Conservation (phyloP, 345 rosid genomes). For the Citrus mangshanensis region DNA sequence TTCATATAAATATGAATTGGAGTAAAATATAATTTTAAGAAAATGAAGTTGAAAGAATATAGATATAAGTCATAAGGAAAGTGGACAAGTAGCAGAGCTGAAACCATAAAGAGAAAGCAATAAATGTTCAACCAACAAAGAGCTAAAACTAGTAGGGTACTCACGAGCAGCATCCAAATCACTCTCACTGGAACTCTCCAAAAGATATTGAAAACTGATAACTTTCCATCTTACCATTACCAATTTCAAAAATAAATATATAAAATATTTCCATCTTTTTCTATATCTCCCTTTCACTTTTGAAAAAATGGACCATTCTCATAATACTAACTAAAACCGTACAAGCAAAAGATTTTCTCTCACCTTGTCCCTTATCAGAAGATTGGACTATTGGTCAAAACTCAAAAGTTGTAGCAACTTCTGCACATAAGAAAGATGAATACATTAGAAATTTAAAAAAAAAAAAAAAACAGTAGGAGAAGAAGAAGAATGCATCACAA, state of each 20-base stretch:
- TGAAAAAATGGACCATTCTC: not conserved
- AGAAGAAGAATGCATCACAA: conserved; percentile 34
- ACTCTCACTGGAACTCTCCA: conserved; percentile 38
- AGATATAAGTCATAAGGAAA: conserved; percentile 27
- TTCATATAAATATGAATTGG: conserved; percentile 16
- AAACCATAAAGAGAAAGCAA: conserved; percentile 30
- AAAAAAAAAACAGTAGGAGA: not conserved
- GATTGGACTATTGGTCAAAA: conserved; percentile 28
- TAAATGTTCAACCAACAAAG: conserved; percentile 61
- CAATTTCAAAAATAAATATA: conserved; percentile 16
- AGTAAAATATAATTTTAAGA: not conserved
- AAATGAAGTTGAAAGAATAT: conserved; percentile 18
- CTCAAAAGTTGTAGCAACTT: conserved; percentile 26
- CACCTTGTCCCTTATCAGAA: conserved; percentile 37
- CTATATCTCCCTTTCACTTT: not conserved
- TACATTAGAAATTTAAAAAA: conserved; percentile 11
- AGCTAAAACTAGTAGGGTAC: conserved; percentile 47
- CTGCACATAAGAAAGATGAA: conserved; percentile 28
- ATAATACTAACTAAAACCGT: conserved; percentile 2
- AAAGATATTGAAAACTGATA: conserved; percentile 25
- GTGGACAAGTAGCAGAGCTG: conserved; percentile 22
- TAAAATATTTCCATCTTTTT: not conserved
- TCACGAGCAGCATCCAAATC: conserved; percentile 64
- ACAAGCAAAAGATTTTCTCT: conserved; percentile 23
- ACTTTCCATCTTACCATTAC: conserved; percentile 20